Conservation (phyloP, 352 stramenopile genomes). For the Globisporangium camurandrum region DNA sequence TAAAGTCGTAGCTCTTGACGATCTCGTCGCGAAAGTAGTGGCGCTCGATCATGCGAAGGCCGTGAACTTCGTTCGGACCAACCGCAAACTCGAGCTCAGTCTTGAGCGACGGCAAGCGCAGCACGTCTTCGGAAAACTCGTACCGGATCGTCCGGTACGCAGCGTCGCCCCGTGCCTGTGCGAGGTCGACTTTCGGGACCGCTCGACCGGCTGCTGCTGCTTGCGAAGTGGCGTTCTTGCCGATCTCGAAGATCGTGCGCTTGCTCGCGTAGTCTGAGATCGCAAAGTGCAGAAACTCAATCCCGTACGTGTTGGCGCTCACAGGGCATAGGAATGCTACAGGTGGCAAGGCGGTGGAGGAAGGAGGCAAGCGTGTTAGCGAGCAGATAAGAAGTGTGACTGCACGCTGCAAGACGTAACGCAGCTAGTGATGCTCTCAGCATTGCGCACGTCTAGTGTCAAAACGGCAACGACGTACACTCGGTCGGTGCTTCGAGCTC, state of each 20-base stretch:
- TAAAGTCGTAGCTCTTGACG: slow-evolving; percentile 95
- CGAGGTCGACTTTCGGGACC: slow-evolving; percentile 75
- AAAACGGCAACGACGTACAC: slow-evolving; percentile 21
- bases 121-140: slow-evolving; percentile 91
- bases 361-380: too few species aligned
- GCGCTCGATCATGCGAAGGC: slow-evolving; percentile 94
- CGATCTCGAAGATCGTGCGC: slow-evolving; percentile 92
- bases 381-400: too few species aligned
- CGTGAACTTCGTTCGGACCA: slow-evolving; percentile 82
- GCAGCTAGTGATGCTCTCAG: too few species aligned
- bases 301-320: slow-evolving; percentile 91
- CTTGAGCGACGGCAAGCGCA: slow-evolving; percentile 85
- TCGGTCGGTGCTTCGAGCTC: slow-evolving; percentile 73
- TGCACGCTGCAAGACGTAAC: too few species aligned
- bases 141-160: slow-evolving; percentile 92
- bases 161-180: slow-evolving; percentile 85
- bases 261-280: slow-evolving; percentile 95
- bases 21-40: slow-evolving; percentile 95
- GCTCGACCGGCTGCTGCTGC: slow-evolving; percentile 52
- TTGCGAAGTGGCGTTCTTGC: too few species aligned
- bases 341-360: too few species aligned
- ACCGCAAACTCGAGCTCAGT: slow-evolving; percentile 92
- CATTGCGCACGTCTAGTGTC: neutral
- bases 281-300: slow-evolving; percentile 94
- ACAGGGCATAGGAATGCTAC: slow-evolving; percentile 91